Conservation (phyloP, 139 green algal species). For the Coelastrella sp. region DNA sequence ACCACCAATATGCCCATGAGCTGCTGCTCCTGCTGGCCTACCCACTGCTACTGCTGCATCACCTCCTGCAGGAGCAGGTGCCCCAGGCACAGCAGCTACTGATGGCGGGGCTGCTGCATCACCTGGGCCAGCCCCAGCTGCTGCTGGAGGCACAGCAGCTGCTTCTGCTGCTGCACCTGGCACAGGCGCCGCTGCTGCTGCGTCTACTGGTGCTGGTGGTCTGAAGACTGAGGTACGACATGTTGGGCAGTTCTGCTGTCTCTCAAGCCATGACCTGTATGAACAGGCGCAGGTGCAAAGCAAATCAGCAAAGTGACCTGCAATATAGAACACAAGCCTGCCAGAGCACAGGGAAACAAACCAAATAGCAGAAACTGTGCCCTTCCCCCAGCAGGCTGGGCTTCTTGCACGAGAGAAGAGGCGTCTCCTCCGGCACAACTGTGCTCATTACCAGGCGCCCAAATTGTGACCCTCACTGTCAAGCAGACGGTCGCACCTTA, state of each 20-base stretch:
- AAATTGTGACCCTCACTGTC: too few relatives aligned
- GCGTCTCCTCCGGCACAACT: too few relatives aligned
- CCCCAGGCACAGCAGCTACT: neutral
- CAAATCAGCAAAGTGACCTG: too few relatives aligned
- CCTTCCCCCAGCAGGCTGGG: too few relatives aligned
- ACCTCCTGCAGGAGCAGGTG: neutral
- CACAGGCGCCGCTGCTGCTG: neutral
- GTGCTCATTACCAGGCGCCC: too few relatives aligned
- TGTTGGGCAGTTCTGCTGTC: slow-evolving; percentile 98
- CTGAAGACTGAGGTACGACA: slow-evolving; percentile 92
- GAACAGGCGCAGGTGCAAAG: neutral
- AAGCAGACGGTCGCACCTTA: slow-evolving; percentile 68
- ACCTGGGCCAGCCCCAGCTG: neutral
- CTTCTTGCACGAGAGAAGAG: too few relatives aligned
- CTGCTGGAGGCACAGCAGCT: neutral
- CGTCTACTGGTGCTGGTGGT: neutral
- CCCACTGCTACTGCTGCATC: neutral
- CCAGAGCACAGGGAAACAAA: neutral
- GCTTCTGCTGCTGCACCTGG: neutral
- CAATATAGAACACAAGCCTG: neutral
- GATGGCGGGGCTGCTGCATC: neutral
- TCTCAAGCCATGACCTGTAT: slow-evolving; percentile 94
- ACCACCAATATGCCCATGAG: neutral
- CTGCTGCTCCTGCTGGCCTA: neutral
- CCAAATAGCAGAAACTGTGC: neutral